Conservation (phyloP, 495 filamentous ascomycete genomes). For the Hypoxylon fragiforme region DNA sequence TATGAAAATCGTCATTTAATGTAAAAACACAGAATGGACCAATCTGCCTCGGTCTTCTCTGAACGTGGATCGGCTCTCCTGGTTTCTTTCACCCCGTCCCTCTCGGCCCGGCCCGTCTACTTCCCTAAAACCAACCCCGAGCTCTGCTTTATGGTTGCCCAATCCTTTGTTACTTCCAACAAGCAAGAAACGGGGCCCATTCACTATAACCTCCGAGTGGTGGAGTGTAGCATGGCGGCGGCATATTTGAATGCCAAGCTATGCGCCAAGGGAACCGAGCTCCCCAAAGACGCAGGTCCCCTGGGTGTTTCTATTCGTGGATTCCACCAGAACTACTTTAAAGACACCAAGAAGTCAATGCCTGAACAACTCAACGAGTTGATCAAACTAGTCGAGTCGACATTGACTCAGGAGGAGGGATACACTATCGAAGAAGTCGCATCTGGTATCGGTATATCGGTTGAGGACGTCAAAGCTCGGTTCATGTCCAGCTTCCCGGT, state of each 20-base stretch:
- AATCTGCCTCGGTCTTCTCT: conserved; percentile 95
- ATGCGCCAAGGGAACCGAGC: conserved; percentile 60
- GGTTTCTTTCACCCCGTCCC: conserved; percentile 84
- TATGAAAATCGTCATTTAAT: conserved; percentile 8
- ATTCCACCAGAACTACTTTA: conserved; percentile 81
- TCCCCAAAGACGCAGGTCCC: conserved; percentile 80
- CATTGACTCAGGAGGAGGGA: conserved; percentile 72
- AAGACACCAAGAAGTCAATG: conserved; percentile 51
- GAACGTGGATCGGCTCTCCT: conserved; percentile 82
- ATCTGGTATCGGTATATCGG: conserved; percentile 66
- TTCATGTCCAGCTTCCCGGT: conserved; percentile 87
- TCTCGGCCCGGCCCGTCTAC: conserved; percentile 73
- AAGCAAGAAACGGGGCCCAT: conserved; percentile 92
- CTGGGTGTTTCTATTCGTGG: conserved; percentile 82
- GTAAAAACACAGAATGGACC: conserved; percentile 73
- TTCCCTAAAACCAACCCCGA: conserved; percentile 84
- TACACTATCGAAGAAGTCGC: conserved; percentile 90
- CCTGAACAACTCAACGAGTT: conserved; percentile 71
- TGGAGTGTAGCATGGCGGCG: conserved; percentile 90
- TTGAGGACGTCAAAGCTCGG: conserved; percentile 68
- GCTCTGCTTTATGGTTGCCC: conserved; percentile 88
- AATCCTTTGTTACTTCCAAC: conserved; percentile 89
- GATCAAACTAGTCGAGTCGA: conserved; percentile 62
- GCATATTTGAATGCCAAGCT: conserved; percentile 59
- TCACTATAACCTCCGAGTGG: conserved; percentile 95